Conservation (phyloP, 129 eudicot genomes). For the Flaveria robusta region DNA sequence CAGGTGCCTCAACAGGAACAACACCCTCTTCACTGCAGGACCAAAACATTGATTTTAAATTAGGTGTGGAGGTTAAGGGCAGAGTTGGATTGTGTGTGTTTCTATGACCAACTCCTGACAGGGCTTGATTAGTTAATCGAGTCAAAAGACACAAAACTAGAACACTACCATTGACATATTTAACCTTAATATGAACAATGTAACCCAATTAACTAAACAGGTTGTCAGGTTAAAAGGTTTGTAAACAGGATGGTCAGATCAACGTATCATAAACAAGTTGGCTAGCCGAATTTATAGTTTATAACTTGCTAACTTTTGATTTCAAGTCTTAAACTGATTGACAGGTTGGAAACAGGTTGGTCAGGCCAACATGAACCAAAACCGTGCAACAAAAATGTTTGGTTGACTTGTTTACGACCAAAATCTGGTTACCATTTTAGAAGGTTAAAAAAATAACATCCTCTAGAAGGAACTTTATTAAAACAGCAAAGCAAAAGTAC, state of each 20-base stretch:
- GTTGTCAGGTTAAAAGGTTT: background rate
- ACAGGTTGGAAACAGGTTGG: background rate
- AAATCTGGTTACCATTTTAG: background rate
- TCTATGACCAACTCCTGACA: background rate
- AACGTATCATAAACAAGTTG: background rate
- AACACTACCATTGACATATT: background rate
- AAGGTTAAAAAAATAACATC: too few relatives aligned
- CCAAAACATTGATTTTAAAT: background rate
- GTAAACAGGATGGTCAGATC: background rate
- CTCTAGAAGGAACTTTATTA: background rate
- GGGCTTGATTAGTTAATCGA: too few relatives aligned
- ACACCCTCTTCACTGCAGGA: conserved; percentile 77
- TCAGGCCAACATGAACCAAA: background rate
- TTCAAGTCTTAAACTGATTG: background rate
- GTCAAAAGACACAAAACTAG: background rate
- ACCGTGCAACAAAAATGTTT: background rate
- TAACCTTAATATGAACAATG: background rate
- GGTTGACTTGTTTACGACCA: background rate
- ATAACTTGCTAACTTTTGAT: background rate
- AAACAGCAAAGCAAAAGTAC: background rate
- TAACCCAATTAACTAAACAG: background rate
- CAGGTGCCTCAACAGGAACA: conserved; percentile 59
- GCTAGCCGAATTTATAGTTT: background rate
- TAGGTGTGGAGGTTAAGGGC: background rate
- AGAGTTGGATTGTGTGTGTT: background rate